phyloP scores from a whole-genome alignment of 345 rosid genomes.

The Litchi chinensis region DNA sequence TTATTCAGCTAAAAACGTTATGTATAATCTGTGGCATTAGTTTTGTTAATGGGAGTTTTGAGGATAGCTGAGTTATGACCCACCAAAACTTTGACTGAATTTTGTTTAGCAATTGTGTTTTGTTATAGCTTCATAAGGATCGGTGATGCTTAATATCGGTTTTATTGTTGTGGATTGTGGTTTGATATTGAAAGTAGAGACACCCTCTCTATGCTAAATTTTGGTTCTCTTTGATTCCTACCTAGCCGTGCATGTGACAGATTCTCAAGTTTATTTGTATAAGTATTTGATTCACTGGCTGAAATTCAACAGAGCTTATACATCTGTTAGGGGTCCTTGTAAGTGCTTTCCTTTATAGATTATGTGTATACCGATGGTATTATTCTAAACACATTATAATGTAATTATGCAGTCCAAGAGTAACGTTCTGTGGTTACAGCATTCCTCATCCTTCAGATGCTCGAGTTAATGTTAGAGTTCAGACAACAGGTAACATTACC shows the following conservation, averaged over 20 bases:
- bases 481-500: slow-evolving; percentile 73
- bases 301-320: neutral
- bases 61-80: neutral
- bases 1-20: neutral
- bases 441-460: slow-evolving; percentile 96
- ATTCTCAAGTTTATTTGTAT: neutral
- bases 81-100: neutral
- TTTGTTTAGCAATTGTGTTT: neutral
- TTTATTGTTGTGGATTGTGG: neutral
- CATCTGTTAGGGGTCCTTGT: neutral
- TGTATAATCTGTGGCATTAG: neutral
- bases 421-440: slow-evolving; percentile 68
- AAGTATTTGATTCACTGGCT: neutral
- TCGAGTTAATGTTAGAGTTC: slow-evolving; percentile 71
- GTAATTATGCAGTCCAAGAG: slow-evolving; percentile 72
- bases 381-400: neutral
- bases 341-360: neutral
- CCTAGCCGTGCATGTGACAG: neutral
- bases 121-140: neutral
- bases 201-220: neutral
- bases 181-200: neutral
- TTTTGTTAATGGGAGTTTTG: neutral
- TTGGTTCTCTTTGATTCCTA: neutral
- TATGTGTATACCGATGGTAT: neutral
- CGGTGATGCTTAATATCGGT: neutral